Base-by-base conservation (phyloP, 2,329 filamentous ascomycete species). In the Camptophora hylomeconis region DNA sequence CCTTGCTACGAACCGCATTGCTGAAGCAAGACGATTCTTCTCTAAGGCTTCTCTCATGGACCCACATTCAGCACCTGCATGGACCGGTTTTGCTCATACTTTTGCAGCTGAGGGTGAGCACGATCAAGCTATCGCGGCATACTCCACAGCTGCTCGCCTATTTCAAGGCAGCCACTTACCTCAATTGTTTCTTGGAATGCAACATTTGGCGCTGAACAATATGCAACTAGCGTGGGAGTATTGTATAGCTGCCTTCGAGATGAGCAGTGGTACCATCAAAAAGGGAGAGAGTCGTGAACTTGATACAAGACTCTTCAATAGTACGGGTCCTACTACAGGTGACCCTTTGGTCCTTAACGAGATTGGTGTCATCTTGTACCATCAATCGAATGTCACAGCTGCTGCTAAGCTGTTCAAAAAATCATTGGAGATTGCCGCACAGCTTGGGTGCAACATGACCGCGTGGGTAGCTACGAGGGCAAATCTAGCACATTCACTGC, bases 11-110 rank as follows among this genome's bases (percentile, higher is more conserved):
- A 72, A 75, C 43, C 86, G 84, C 47, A 83, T 98, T 33, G 80
- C 89, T 3, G 89, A 98, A 56, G 86, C 92, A 7, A 75, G 89
- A 7, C 75, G 87, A 20, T 98, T 89, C 61, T 98, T 98, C 54
- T 92, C 82, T 47, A 98, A 98, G 57, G 81, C 92, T 4, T 92
- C 82, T 41, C 80, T 95, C 63, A 87, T 98, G 76, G 86, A 98
- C 49, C 81, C 87, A 5, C 87, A 95, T 57, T 98, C 93, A 46
- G 87, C 87, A 0, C 82, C 89, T 1, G 89, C 89, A 3, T 98
- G 89, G 89, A 95, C 98, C 40, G 89, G 92, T 2, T 98, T 98
- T 49, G 89, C 89, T 1, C 92, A 98, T 53, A 98, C 89, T 0
- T 98, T 98, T 51, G 89, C 89, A 1, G 86, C 84, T 7, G 89